These are phyloP conservation scores for Platanthera guangdongensis DNA, from an alignment of 106 monocot species.

Conservation along the genomic window DNA sequence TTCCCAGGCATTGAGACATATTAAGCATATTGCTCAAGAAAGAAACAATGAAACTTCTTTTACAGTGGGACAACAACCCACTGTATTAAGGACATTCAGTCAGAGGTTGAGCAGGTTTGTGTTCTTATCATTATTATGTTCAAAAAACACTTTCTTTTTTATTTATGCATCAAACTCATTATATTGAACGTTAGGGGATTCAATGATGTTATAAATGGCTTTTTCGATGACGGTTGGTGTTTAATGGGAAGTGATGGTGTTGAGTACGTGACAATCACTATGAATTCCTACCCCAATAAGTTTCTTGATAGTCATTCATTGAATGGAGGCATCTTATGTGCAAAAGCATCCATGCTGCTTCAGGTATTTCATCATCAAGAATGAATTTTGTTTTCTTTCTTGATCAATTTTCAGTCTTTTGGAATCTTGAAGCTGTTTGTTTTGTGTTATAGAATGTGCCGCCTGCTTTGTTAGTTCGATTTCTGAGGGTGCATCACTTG, in stretches of 20 bases:
- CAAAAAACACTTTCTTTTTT: background rate
- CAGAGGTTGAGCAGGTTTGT: conserved; percentile 66
- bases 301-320: conserved; percentile 29
- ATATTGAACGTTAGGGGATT: conserved; percentile 33
- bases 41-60: conserved; percentile 56
- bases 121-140: too few species aligned
- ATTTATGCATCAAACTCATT: background rate
- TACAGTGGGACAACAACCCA: conserved; percentile 64
- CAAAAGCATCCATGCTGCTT: conserved; percentile 65
- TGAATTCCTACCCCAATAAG: conserved; percentile 42
- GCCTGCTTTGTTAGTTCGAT: conserved; percentile 72
- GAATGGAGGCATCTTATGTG: conserved; percentile 43
- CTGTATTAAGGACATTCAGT: conserved; percentile 61
- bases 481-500: conserved; percentile 76
- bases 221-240: conserved; percentile 43
- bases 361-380: conserved; percentile 19
- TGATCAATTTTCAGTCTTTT: background rate
- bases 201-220: conserved; percentile 73
- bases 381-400: background rate
- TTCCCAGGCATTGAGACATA: conserved; percentile 65
- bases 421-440: background rate
- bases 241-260: conserved; percentile 42
- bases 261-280: conserved; percentile 44
- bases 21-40: conserved; percentile 69
- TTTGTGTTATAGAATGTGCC: conserved; percentile 64